Evolutionary conservation across 805 yeast genomes (phyloP).

Genomic region (Metschnikowia shivogae): DNA sequence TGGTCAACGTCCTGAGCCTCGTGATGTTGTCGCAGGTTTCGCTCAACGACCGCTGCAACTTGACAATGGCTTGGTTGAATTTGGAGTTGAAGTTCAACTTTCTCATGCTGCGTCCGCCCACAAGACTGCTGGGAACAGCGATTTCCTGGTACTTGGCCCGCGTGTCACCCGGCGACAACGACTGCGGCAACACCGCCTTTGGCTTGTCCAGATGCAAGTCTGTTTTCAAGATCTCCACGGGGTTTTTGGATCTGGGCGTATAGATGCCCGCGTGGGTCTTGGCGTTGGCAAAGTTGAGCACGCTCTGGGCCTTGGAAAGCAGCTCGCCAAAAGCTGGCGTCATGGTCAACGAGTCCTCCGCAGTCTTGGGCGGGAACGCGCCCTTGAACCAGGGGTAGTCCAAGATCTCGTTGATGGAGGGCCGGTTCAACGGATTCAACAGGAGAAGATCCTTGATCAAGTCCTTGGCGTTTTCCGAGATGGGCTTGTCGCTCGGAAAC

Average conservation of each 20-base stretch:
- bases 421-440: constrained; percentile 77
- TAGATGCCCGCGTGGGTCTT: constrained; percentile 63
- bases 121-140: constrained; percentile 31
- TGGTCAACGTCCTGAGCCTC: constrained; percentile 37
- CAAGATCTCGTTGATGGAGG: constrained; percentile 72
- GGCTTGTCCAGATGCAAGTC: constrained; percentile 69
- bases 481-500: constrained; percentile 69
- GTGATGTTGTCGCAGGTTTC: constrained; percentile 39
- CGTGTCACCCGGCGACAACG: constrained; percentile 90
- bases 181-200: constrained; percentile 72
- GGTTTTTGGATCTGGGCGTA: constrained; percentile 50
- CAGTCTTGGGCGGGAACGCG: constrained; percentile 69
- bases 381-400: constrained; percentile 86
- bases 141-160: constrained; percentile 81
- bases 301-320: constrained; percentile 57
- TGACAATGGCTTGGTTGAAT: constrained; percentile 36
- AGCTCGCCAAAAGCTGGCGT: constrained; percentile 51
- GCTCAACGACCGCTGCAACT: constrained; percentile 33
- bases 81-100: constrained; percentile 38
- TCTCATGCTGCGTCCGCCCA: constrained; percentile 28
- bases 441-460: constrained; percentile 71
- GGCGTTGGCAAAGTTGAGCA: constrained; percentile 61
- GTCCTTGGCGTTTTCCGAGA: constrained; percentile 67
- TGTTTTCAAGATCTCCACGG: constrained; percentile 64
- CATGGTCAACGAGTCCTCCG: constrained; percentile 56